These are phyloP conservation scores for Pythium diclinum DNA, from an alignment of 352 stramenopile genomes.

Conservation along the genomic window DNA sequence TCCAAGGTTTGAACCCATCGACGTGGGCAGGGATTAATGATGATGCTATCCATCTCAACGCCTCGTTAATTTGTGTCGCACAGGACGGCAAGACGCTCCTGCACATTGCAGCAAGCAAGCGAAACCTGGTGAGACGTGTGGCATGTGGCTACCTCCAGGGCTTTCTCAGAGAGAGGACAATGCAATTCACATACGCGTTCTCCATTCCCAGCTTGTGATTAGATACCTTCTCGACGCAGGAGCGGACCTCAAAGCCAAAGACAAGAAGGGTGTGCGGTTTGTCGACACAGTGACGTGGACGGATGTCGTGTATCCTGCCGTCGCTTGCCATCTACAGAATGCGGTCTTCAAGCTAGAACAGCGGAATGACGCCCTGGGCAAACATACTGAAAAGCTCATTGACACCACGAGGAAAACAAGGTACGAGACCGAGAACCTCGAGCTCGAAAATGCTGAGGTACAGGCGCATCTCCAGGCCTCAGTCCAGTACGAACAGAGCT, in stretches of 20 bases:
- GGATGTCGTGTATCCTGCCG: constrained; percentile 20
- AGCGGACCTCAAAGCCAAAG: constrained; percentile 9
- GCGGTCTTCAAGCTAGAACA: constrained; percentile 24
- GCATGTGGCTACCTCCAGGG: background rate
- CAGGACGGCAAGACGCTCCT: constrained; percentile 40
- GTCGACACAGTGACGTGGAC: constrained; percentile 23
- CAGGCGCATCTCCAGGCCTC: constrained; percentile 6
- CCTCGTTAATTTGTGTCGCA: background rate
- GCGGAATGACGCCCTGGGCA: constrained; percentile 13
- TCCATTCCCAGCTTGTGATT: constrained; percentile 14
- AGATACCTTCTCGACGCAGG: constrained; percentile 22
- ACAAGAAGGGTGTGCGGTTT: constrained; percentile 27
- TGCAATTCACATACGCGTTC: background rate
- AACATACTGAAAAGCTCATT: constrained; percentile 4
- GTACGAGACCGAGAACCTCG: constrained; percentile 8
- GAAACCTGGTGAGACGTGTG: constrained; percentile 27
- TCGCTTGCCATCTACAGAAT: constrained; percentile 26
- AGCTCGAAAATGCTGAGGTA: constrained; percentile 12
- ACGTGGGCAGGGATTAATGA: background rate
- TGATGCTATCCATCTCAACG: constrained; percentile 5
- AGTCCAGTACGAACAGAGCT: constrained; percentile 4
- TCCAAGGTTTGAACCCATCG: constrained; percentile 20
- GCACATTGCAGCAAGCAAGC: constrained; percentile 29
- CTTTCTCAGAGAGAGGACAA: background rate
- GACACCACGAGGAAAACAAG: constrained; percentile 3